Conservation (phyloP, 78 protist species). For the Dictyostelium intermedium region DNA sequence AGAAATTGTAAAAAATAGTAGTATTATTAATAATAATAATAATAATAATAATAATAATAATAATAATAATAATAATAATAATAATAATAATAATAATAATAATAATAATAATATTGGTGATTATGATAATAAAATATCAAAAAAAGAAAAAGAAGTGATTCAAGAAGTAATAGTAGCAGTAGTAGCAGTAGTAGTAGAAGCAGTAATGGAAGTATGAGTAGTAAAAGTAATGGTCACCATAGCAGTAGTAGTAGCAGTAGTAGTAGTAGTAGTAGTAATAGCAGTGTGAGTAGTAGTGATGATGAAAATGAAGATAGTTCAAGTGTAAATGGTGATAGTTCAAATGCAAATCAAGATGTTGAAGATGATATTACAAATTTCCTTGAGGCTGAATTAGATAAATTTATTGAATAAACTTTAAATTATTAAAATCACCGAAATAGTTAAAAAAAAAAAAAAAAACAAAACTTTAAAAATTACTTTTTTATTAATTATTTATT, state of each 20-base stretch:
- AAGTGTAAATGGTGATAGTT: background rate
- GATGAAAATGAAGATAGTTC: background rate
- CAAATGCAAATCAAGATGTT: background rate
- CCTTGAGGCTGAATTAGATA: conserved; percentile 10
- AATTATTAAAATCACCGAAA: too few species aligned
- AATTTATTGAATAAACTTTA: background rate
- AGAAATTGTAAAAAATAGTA: background rate
- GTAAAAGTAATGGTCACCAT: background rate
- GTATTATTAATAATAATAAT: background rate
- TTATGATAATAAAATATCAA: background rate
- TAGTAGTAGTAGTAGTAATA: background rate
- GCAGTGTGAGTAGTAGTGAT: background rate
- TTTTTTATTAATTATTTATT: too few species aligned
- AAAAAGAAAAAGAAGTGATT: background rate
- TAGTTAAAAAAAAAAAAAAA: too few species aligned
- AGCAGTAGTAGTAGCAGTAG: background rate
- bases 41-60: too few species aligned
- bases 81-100: background rate
- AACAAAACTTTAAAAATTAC: too few species aligned
- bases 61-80: background rate
- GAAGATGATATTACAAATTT: background rate
- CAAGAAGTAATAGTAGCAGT: background rate
- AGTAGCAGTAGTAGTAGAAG: background rate
- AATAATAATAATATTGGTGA: background rate
- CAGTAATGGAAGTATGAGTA: background rate